These are phyloP conservation scores for Fonsecaea pugnacius DNA, from an alignment of 2,329 filamentous ascomycete genomes.

Conservation along the genomic window DNA sequence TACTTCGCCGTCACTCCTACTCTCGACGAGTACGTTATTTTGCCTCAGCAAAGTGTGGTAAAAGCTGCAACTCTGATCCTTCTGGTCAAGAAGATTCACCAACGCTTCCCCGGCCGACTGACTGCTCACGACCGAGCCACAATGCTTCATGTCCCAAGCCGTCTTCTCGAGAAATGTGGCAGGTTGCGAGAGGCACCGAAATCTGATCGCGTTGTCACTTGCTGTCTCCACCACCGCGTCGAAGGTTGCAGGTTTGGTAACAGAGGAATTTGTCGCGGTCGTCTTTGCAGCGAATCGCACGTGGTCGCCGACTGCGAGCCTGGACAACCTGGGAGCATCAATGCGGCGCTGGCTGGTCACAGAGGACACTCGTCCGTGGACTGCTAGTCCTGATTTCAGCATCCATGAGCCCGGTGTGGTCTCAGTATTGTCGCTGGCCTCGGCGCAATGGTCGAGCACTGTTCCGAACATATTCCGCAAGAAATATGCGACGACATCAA, in stretches of 20 bases:
- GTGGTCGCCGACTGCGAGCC: slow-evolving; percentile 39
- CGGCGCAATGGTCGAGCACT: slow-evolving; percentile 11
- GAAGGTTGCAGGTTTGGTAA: slow-evolving; percentile 42
- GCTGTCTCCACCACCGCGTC: slow-evolving; percentile 46
- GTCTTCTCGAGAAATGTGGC: slow-evolving; percentile 45
- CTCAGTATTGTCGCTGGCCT: not conserved
- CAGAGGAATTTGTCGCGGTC: slow-evolving; percentile 41
- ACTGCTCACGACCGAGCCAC: slow-evolving; percentile 50
- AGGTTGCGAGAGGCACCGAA: slow-evolving; percentile 47
- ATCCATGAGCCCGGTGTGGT: slow-evolving; percentile 1
- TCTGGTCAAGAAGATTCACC: slow-evolving; percentile 39
- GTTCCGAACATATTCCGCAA: slow-evolving; percentile 10
- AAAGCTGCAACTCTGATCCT: slow-evolving; percentile 43
- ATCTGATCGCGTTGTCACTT: slow-evolving; percentile 40
- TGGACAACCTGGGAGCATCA: slow-evolving; percentile 31
- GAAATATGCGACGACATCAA: slow-evolving; percentile 2
- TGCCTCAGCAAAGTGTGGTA: slow-evolving; percentile 35
- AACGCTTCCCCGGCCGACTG: slow-evolving; percentile 49
- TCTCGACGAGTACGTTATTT: not conserved
- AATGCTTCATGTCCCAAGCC: slow-evolving; percentile 47
- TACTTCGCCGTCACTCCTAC: too few relatives aligned
- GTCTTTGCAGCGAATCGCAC: slow-evolving; percentile 44
- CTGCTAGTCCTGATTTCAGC: not conserved
- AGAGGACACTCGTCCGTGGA: not conserved
- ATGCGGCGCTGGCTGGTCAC: slow-evolving; percentile 25